Percentiles rank a stretch among this genome's conserved stretches.
phyloP scores from a whole-genome alignment of 768 basidiomycete species.

The Hebeloma cylindrosporum region DNA sequence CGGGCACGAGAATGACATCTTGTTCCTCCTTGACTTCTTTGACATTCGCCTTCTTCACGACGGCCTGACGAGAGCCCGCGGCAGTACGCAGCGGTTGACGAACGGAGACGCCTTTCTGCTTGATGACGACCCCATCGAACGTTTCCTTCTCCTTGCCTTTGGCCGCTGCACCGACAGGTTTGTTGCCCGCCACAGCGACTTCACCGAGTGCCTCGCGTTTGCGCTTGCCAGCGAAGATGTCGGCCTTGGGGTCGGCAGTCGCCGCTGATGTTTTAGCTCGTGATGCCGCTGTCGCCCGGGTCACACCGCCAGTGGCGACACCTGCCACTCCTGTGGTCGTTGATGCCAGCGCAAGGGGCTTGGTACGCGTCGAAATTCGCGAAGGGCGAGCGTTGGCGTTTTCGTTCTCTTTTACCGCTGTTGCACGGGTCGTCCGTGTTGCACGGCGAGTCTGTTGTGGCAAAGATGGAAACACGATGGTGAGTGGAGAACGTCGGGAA shows the following conservation, averaged over 20 bases:
- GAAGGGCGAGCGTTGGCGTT: slow-evolving; percentile 69
- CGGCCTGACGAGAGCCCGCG: slow-evolving; percentile 38
- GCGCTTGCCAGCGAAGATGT: slow-evolving; percentile 60
- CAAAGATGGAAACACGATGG: slow-evolving; percentile 1
- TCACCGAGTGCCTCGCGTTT: slow-evolving; percentile 82
- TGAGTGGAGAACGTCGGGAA: slow-evolving; percentile 15
- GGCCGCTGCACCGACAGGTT: slow-evolving; percentile 38
- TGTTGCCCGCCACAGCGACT: slow-evolving; percentile 55
- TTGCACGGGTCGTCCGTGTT: slow-evolving; percentile 48
- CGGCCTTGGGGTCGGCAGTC: slow-evolving; percentile 39
- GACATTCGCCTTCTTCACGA: slow-evolving; percentile 31
- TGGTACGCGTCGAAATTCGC: slow-evolving; percentile 61
- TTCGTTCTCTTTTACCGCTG: slow-evolving; percentile 67
- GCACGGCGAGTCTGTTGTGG: slow-evolving; percentile 79
- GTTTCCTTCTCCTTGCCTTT: slow-evolving; percentile 66
- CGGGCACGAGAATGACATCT: slow-evolving; percentile 24
- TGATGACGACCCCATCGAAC: slow-evolving; percentile 65
- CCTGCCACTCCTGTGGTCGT: slow-evolving; percentile 36
- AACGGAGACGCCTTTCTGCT: slow-evolving; percentile 42
- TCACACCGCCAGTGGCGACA: slow-evolving; percentile 38
- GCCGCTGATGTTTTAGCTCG: slow-evolving; percentile 47
- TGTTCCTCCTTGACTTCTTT: slow-evolving; percentile 14
- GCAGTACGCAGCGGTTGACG: slow-evolving; percentile 61
- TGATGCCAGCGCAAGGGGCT: slow-evolving; percentile 46
- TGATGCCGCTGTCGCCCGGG: slow-evolving; percentile 55